Base-by-base conservation (phyloP, 768 basidiomycete species). In the Hirschioporus abietinus region DNA sequence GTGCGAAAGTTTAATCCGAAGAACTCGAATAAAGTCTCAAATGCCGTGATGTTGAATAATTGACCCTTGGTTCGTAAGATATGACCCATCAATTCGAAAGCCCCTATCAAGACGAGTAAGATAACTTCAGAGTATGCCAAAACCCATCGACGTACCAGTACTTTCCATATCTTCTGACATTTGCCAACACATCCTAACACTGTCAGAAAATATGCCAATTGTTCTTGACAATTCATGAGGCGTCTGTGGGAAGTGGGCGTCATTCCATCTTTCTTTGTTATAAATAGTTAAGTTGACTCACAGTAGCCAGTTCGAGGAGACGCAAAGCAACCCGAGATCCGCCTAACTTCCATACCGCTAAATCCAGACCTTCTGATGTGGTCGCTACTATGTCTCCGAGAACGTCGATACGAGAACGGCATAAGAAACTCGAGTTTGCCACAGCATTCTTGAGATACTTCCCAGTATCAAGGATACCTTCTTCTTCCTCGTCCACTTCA, bases 151-250 rank as follows among this genome's bases (percentile, higher is more conserved):
- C 90, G 72, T 71, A 95, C 94, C 87, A 65, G 95, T 77, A 35
- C 89, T 82, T 73, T 96, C 95, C 89, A 96, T 94, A 70, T 97
- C 96, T 73, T 96, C 95, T 36, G 92, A 95, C 72, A 93, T 94
- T 71, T 92, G 86, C 96, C 96, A 98, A 71, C 87, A 92, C 70
- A 91, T 89, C 69, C 86, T 86, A 60, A 97, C 74, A 1, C 90
- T 86, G 70, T 96, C 93, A 9, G 86, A 83, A 24, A 96, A 76
- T 27, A 95, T 85, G 3, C 87, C 79, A 7, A 95, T 75, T 0
- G 92, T 83, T 18, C 88, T 80, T 0, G 90, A 91, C 1, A 96
- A 71, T 70, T 95, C 93, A 68, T 92, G 91, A 0, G 88, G 77
- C 0, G 87, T 92, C 89, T 93, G 70, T 35, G 60, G 17, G 57